A percentile compares a stretch with the other conserved stretches of the same genome.
These are phyloP conservation scores for Mallotus japonicus DNA, from an alignment of 441 rosid species.

Conservation along the genomic window DNA sequence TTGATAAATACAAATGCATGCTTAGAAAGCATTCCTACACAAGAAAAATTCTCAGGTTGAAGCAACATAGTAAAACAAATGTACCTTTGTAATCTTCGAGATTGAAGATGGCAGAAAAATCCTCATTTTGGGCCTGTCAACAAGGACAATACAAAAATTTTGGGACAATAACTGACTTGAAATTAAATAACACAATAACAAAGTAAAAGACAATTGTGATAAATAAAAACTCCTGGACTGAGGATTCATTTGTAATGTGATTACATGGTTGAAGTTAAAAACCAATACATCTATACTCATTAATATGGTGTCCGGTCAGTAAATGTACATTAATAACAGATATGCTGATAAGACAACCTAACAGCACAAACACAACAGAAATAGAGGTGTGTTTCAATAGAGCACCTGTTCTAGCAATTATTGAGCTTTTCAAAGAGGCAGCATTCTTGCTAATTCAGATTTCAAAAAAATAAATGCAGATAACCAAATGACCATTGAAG, in stretches of 20 bases:
- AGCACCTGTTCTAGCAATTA: background rate
- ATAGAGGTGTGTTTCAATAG: background rate
- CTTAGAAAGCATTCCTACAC: background rate
- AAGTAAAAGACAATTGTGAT: background rate
- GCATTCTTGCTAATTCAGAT: background rate
- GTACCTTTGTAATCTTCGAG: slow-evolving; percentile 95
- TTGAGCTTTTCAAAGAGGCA: background rate
- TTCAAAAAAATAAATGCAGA: background rate
- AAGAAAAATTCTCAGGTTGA: background rate
- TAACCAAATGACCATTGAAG: background rate
- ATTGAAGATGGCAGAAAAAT: slow-evolving; percentile 71
- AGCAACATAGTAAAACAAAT: slow-evolving; percentile 3
- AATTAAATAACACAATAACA: background rate
- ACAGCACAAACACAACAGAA: background rate
- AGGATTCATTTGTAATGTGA: background rate
- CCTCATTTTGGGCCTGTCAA: slow-evolving; percentile 82
- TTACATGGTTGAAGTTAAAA: background rate
- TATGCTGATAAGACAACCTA: background rate
- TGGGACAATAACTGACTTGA: background rate
- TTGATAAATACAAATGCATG: background rate
- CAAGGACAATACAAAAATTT: slow-evolving; percentile 1
- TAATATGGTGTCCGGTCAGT: background rate
- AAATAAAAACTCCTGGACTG: background rate
- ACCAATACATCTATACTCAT: background rate
- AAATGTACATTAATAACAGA: background rate